Evolutionary conservation across 208 protist genomes (phyloP).

Genomic region (Leishmania tropica): DNA sequence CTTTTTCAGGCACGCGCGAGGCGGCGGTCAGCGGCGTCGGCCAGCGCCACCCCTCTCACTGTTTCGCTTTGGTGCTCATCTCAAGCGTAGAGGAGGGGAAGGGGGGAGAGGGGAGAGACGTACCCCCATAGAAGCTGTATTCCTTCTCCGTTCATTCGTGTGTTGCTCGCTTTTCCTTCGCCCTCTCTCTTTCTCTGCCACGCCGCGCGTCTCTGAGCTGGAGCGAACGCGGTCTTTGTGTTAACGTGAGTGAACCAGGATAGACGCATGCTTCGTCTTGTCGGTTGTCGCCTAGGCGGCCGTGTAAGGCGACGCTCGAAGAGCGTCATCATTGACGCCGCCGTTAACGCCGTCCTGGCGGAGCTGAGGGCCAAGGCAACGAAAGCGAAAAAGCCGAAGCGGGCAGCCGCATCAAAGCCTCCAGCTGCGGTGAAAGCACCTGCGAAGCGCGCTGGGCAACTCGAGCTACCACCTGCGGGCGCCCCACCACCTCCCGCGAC

Average conservation of each 20-base stretch:
- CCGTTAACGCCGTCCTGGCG: conserved; percentile 13
- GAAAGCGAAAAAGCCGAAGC: not conserved
- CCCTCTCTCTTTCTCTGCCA: not conserved
- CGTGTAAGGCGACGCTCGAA: conserved; percentile 8
- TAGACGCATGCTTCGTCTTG: conserved; percentile 22
- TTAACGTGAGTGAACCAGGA: not conserved
- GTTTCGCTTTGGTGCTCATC: not conserved
- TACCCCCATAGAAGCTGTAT: conserved; percentile 3
- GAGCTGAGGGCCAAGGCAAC: conserved; percentile 3
- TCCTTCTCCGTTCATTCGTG: not conserved
- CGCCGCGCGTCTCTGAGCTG: not conserved
- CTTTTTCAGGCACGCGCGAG: not conserved
- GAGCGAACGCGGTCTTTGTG: not conserved
- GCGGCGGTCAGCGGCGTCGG: not conserved
- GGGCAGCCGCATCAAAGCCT: not conserved
- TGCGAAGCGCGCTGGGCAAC: not conserved
- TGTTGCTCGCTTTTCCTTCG: not conserved
- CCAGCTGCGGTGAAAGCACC: not conserved
- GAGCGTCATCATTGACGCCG: conserved; percentile 11
- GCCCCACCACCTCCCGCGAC: not conserved
- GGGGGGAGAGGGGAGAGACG: not conserved
- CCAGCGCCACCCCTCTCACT: not conserved
- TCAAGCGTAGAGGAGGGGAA: not conserved
- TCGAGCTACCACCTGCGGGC: not conserved
- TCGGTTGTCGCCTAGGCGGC: conserved; percentile 23